Evolutionary conservation across 192 early-diverging fungal genomes (phyloP).

Genomic region (Umbelopsis vinacea): DNA sequence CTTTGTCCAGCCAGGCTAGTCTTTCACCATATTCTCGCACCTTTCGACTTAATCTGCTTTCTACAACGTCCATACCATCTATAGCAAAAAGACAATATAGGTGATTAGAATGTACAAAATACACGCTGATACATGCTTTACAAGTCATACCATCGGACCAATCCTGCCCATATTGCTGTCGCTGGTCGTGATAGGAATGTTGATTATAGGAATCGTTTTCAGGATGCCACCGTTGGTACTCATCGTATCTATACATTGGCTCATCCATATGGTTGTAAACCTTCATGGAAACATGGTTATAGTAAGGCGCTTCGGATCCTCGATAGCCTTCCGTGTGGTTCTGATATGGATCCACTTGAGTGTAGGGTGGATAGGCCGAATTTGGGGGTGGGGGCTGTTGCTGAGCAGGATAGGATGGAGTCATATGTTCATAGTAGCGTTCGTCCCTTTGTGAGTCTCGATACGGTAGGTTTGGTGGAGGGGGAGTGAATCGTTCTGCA

Average conservation of each 20-base stretch:
- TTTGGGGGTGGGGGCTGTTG: constrained; percentile 2
- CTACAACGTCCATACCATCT: constrained; percentile 16
- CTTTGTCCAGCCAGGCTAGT: constrained; percentile 11
- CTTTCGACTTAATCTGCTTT: constrained; percentile 13
- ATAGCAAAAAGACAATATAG: neutral
- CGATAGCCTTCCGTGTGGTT: constrained; percentile 10
- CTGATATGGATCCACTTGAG: constrained; percentile 16
- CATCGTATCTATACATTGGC: constrained; percentile 18
- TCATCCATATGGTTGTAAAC: constrained; percentile 19
- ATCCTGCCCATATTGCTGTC: constrained; percentile 10
- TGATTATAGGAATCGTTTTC: constrained; percentile 3
- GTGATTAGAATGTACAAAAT: neutral
- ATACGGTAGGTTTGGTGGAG: neutral
- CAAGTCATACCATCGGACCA: constrained; percentile 12
- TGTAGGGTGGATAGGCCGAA: constrained; percentile 1
- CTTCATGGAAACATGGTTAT: constrained; percentile 19
- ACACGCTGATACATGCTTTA: neutral
- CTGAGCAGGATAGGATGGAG: neutral
- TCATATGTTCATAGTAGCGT: constrained; percentile 11
- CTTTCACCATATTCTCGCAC: constrained; percentile 18
- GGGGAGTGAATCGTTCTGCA: constrained; percentile 15
- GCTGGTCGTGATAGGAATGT: constrained; percentile 13
- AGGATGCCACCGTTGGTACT: constrained; percentile 10
- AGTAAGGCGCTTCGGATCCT: constrained; percentile 13
- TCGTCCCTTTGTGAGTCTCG: constrained; percentile 19